Base-by-base conservation (phyloP, 345 rosid species). In the Arabidopsis arenosa region DNA sequence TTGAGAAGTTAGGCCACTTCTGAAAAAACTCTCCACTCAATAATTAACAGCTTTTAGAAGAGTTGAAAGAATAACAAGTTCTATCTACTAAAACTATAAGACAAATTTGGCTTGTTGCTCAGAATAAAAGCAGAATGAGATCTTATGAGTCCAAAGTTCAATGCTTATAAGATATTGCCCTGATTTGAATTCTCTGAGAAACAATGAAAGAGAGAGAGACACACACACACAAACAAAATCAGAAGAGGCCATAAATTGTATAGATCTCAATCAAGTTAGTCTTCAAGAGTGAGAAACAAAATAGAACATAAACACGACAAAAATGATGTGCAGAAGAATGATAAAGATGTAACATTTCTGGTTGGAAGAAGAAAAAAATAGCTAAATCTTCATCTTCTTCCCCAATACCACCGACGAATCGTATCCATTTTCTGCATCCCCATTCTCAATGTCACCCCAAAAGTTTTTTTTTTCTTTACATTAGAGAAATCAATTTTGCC, bases 1-100 rank as follows among this genome's bases (percentile, higher is more conserved):
- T 89, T 9, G 56, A 85, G 45, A 88, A 92, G 79, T 75, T 87
- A 5, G 92, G 92, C 7, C 92, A 90, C 79, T 80, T 76, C 77
- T 89, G 73, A 78, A 40, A 37, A 37, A 70, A 23, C 1, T 3
- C 26, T 15, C n/a, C 1, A 8, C 17, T 36, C 21, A 11, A 1
- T 28, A 28, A 28, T 28, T 28, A 28, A 1, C 26, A 23, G 1
- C 48, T 12, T 49, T 36, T 66, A 18, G 7, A 49, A 49, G 40
- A 26, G 54, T 9, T 9, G 8, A 28, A 44, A 13, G 18, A 33
- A 44, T n/a, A 45, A 64, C 8, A 32, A 15, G 11, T 28, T 28
- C 4, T 28, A 45, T 59, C 63, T 55, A 60, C 66, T 62, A 33
- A 61, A 5, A 61, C 43, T 39, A 39, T 15, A 47, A 9, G 2